Evolutionary conservation across 768 basidiomycete genomes (phyloP).

Genomic region (Terana coerulea): DNA sequence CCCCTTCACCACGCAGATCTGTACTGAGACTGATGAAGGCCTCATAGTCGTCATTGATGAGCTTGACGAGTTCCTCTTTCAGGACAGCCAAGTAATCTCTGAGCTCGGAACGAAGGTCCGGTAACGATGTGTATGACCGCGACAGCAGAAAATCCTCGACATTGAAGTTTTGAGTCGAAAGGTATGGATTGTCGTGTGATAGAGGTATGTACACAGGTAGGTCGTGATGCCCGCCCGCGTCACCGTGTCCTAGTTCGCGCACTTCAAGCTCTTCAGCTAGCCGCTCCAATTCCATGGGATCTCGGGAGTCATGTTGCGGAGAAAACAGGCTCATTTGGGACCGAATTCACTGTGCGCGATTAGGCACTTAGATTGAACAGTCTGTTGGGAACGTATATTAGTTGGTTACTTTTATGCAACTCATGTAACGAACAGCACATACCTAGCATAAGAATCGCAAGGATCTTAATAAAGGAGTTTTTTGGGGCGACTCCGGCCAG

Average conservation of each 20-base stretch:
- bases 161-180: conserved; percentile 67
- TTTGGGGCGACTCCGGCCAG: no score
- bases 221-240: conserved; percentile 31
- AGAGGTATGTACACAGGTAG: conserved; percentile 69
- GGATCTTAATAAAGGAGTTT: no score
- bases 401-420: no score
- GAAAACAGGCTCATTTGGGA: neutral
- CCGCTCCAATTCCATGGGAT: conserved; percentile 65
- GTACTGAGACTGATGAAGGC: conserved; percentile 96
- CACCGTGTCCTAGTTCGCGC: conserved; percentile 39
- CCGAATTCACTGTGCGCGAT: no score
- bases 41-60: conserved; percentile 98
- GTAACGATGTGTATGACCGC: conserved; percentile 77
- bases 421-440: no score
- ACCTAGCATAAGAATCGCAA: no score
- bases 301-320: conserved; percentile 20
- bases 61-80: conserved; percentile 90
- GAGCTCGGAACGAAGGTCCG: conserved; percentile 84
- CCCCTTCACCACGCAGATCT: conserved; percentile 82
- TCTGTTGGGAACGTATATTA: no score
- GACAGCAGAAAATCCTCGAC: conserved; percentile 88
- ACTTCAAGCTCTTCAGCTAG: conserved; percentile 67
- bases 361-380: no score
- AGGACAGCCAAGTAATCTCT: conserved; percentile 78
- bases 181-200: conserved; percentile 73